These are phyloP conservation scores for Trichoderma oligosporum DNA, from an alignment of 2,329 filamentous ascomycete species.

Conservation along the genomic window DNA sequence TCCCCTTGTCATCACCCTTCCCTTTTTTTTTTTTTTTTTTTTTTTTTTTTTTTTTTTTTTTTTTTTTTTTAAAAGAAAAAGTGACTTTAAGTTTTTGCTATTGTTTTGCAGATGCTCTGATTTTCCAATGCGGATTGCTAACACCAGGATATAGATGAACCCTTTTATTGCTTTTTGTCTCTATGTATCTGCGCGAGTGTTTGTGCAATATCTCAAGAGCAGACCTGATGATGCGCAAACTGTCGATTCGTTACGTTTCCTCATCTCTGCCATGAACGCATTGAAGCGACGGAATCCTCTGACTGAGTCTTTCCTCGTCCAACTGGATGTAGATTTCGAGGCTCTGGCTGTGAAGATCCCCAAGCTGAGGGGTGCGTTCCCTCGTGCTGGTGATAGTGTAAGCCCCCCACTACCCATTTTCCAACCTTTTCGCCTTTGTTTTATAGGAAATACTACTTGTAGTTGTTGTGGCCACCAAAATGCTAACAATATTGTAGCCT, in stretches of 20 bases:
- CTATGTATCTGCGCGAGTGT: constrained; percentile 92
- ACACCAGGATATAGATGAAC: constrained; percentile 64
- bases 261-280: constrained; percentile 85
- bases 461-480: no score
- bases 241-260: constrained; percentile 79
- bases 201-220: constrained; percentile 94
- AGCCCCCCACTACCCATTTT: not conserved
- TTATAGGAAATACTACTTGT: not conserved
- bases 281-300: constrained; percentile 84
- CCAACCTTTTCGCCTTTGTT: not conserved
- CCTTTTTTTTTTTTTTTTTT: not conserved
- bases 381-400: constrained; percentile 51
- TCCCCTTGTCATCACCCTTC: not conserved
- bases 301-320: constrained; percentile 90
- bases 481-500: constrained; percentile 24
- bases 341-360: constrained; percentile 61
- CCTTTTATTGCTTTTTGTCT: constrained; percentile 94
- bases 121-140: no score
- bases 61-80: no score
- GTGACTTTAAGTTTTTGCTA: no score
- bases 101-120: no score
- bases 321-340: constrained; percentile 88
- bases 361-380: constrained; percentile 52
- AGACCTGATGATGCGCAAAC: constrained; percentile 79
- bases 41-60: not conserved